Evolutionary conservation across 164 flowering plant species (phyloP), one percentile per base, ranked within the genome.

Genomic region (Berberis thunbergii): DNA sequence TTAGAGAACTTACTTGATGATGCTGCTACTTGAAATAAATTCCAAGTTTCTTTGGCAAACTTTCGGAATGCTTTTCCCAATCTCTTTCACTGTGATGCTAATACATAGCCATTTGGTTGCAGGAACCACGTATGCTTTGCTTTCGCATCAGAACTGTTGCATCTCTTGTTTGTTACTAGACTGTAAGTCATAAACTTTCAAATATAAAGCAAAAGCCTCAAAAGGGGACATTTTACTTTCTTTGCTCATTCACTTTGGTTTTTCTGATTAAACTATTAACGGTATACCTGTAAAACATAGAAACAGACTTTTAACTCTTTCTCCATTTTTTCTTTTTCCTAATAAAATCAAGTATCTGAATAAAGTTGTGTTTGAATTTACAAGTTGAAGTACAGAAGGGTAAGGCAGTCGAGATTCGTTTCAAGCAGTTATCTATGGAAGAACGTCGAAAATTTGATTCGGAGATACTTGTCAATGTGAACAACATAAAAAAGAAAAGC

Each of bases 371-470:
- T n/a, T 40, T 57, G n/a, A 60, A 45, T 57, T 38, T 67, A 50
- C 76, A 94, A 97, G 88, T 81, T 60, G 97, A 89, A 75, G 73
- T 86, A 45, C 91, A 89, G 63, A 72, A 82, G 54, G 83, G 86
- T 70, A 71, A 91, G 63, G 96, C 81, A 49, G 97, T 96, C 6
- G 97, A 94, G 70, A 87, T 80, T 60, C 79, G 85, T 43, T 94
- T 94, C 71, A 94, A 89, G 78, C 83, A 85, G 70, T 89, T 91
- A 43, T 94, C 96, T 40, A 86, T 91, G 68, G 99, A 94, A 77
- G 99, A 94, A 76, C 79, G 97, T 1, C 96, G 93, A 0, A 94
- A 94, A 72, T 89, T 94, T 74, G 96, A 94, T 64, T 97, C 91
- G 70, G 99, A 91, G 79, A 94, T 96, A 12, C 87, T 94, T 53